Percentiles rank a stretch among this genome's conserved stretches.
These are phyloP conservation scores for Coleophoma eucalyptorum DNA, from an alignment of 2,329 filamentous ascomycete genomes.

Conservation along the genomic window DNA sequence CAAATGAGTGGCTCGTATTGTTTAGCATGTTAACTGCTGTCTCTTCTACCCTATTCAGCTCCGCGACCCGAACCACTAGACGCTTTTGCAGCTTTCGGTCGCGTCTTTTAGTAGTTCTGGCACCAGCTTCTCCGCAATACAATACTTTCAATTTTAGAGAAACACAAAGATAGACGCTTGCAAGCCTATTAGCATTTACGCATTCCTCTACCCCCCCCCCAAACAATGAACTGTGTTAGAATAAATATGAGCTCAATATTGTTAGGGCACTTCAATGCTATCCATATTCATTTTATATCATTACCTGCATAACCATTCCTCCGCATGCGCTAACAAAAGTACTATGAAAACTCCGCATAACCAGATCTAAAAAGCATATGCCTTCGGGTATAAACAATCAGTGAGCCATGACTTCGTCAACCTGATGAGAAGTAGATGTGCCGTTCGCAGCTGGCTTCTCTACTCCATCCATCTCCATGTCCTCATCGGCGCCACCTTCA, in stretches of 20 bases:
- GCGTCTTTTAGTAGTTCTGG: too few relatives aligned
- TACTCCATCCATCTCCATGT: conserved; percentile 46
- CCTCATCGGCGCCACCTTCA: conserved; percentile 34
- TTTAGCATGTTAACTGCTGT: too few relatives aligned
- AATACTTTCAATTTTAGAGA: too few relatives aligned
- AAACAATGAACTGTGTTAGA: background rate
- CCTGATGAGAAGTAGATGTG: conserved; percentile 8
- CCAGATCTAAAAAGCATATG: background rate
- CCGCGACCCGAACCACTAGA: too few relatives aligned
- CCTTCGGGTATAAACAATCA: conserved; percentile 19
- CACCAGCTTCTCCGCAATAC: too few relatives aligned
- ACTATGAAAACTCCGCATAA: conserved; percentile 1
- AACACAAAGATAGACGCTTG: too few relatives aligned
- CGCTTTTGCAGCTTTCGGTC: too few relatives aligned
- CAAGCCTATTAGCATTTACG: too few relatives aligned
- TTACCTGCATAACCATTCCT: background rate
- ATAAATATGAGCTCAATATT: background rate
- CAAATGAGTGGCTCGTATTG: too few relatives aligned
- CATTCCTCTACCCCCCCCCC: too few relatives aligned
- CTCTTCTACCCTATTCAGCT: too few relatives aligned
- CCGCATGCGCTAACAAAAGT: background rate
- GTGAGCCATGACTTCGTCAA: conserved; percentile 27
- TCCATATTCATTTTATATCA: background rate
- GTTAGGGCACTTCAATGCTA: too few relatives aligned
- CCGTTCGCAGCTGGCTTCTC: conserved; percentile 22